phyloP scores from a whole-genome alignment of 2,329 filamentous ascomycete species.

The Colletotrichum gloeosporioides region DNA sequence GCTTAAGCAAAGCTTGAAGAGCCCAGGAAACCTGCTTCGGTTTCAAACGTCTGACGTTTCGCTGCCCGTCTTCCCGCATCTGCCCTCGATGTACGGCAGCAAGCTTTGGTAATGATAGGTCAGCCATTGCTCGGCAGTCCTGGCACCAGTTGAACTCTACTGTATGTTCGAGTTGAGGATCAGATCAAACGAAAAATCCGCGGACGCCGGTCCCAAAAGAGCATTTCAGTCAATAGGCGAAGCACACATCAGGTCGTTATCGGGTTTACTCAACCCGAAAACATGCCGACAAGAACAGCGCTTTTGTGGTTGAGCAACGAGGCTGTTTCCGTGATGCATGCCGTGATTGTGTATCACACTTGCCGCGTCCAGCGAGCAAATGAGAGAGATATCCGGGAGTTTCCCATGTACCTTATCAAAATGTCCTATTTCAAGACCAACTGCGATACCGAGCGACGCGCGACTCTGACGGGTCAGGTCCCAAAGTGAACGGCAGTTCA shows the following conservation, averaged over 20 bases:
- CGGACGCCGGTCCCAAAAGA: not conserved
- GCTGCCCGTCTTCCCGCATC: not conserved
- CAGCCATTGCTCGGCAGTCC: not conserved
- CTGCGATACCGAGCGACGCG: not conserved
- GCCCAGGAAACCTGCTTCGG: not conserved
- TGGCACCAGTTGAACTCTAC: not conserved
- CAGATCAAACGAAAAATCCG: constrained; percentile 5
- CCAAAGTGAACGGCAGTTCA: not conserved
- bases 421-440: not conserved
- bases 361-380: not conserved
- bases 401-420: not conserved
- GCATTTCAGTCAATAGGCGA: not conserved
- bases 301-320: not conserved
- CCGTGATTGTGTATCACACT: not conserved
- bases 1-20: not conserved
- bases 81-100: not conserved
- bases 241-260: not conserved
- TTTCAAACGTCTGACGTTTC: constrained; percentile 22
- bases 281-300: not conserved
- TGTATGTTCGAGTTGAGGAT: not conserved
- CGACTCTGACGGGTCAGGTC: not conserved
- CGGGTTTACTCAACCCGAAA: not conserved
- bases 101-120: not conserved
- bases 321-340: not conserved
- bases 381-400: not conserved